Base-by-base conservation (phyloP, 345 rosid genomes). In the Camelina sativa region DNA sequence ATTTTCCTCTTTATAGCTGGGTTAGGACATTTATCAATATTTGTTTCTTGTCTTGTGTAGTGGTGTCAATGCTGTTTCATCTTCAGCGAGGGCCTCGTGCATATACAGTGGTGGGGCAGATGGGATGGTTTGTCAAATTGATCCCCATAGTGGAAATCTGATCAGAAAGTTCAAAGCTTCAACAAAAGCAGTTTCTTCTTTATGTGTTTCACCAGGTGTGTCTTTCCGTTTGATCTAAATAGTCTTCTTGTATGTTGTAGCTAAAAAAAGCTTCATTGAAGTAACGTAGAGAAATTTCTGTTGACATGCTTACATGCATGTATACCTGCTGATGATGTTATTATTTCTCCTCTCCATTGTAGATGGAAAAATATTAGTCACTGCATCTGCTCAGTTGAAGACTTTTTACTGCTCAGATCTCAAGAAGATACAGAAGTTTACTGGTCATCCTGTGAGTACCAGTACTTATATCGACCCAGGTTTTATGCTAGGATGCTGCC, bases 371-470 rank as follows among this genome's bases (percentile, higher is more conserved):
- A 77, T 60, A 25, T 73, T 92, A 76, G 96, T 90, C 54, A 85
- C 96, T 60, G 97, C 99, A 25, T 87, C 96, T 74, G 86, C 89
- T 28, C 93, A 92, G 73, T 65, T 95, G 81, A 95, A 82, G 81
- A 81, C 84, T 64, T 85, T 86, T 73, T 81, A 80, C 79, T 90
- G 92, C 80, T 75, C 87, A 11, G 83, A 89, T 79, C 92, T 82
- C 80, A 86, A 87, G 75, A 94, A 90, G 79, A 82, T 85, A 41
- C 96, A 92, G 80, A 92, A 91, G 81, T 94, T 92, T 80, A 77
- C 92, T 67, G 98, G 97, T 70, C 98, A 92, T 78, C 97, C 98
- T 47, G 96, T 90, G 87, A 88, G 96, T 86, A 35, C 48, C 40
- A 11, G 51, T 46, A 20, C 9, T 13, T 34, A 11, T 65, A 16